These are phyloP conservation scores for Polygonum aviculare DNA, from an alignment of 148 eudicot species.

Conservation along the genomic window DNA sequence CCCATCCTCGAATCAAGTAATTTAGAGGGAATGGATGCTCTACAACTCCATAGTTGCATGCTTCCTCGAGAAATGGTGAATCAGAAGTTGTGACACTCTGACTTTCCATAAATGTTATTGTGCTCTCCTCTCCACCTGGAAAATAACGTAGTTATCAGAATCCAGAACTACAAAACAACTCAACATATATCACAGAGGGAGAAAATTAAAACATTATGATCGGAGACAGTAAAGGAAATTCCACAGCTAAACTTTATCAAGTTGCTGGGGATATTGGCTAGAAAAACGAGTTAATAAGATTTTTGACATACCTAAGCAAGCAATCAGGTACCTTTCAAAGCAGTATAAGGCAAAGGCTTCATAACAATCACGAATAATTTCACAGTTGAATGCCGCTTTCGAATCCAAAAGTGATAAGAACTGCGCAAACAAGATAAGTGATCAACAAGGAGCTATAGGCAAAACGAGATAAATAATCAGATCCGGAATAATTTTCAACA, in stretches of 20 bases:
- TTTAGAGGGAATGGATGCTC: conserved; percentile 95
- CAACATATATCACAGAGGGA: neutral
- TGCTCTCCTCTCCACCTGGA: conserved; percentile 81
- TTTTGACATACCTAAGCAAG: conserved; percentile 71
- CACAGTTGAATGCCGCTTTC: conserved; percentile 86
- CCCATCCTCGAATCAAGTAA: conserved; percentile 72
- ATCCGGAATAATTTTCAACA: neutral
- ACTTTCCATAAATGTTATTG: conserved; percentile 82
- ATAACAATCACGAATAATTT: conserved; percentile 88
- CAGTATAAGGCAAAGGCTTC: conserved; percentile 99
- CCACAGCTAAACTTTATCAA: neutral
- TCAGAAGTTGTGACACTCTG: conserved; percentile 47
- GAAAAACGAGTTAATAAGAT: neutral
- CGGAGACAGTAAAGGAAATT: neutral
- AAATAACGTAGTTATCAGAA: neutral
- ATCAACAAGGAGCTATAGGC: neutral
- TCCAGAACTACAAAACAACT: neutral
- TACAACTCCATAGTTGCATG: conserved; percentile 73
- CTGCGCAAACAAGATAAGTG: conserved; percentile 26
- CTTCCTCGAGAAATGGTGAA: conserved; percentile 81
- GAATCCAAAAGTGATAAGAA: conserved; percentile 72
- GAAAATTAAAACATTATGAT: neutral
- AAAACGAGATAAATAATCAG: neutral
- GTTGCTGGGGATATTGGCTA: neutral
- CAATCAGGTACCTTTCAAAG: conserved; percentile 97